Evolutionary conservation across 441 rosid genomes (phyloP).

Genomic region (Pelargonium citronellum): DNA sequence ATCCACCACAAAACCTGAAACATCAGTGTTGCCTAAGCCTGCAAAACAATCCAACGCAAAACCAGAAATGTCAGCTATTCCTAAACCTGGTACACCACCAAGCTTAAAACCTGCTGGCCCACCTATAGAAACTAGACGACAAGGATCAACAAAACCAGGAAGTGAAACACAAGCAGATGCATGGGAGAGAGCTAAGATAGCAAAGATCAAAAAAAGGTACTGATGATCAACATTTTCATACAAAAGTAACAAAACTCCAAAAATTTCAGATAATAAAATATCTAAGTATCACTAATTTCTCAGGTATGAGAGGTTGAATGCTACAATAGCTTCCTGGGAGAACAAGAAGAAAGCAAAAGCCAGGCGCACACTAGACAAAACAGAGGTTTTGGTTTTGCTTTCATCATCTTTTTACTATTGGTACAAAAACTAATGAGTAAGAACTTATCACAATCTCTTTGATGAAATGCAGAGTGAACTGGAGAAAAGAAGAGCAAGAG

Average conservation of each 20-base stretch:
- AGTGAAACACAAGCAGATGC: constrained; percentile 39
- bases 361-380: constrained; percentile 39
- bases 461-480: constrained; percentile 38
- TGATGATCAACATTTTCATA: constrained; percentile 4
- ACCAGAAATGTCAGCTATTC: constrained; percentile 22
- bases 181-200: constrained; percentile 54
- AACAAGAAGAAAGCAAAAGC: constrained; percentile 49
- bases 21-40: background rate
- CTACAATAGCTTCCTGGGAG: constrained; percentile 53
- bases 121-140: constrained; percentile 17
- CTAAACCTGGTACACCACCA: constrained; percentile 22
- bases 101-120: constrained; percentile 17
- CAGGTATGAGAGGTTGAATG: constrained; percentile 52
- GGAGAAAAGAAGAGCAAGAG: constrained; percentile 40
- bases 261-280: constrained; percentile 7
- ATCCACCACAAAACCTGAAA: background rate
- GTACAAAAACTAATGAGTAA: constrained; percentile 5
- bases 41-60: constrained; percentile 10
- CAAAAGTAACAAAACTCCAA: constrained; percentile 19
- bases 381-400: constrained; percentile 43
- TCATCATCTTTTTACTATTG: background rate
- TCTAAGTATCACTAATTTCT: background rate
- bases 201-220: constrained; percentile 45
- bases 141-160: constrained; percentile 21
- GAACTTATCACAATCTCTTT: constrained; percentile 5